Conservation (phyloP, 805 yeast species). For the Vanderwaltozyma yarrowii region DNA sequence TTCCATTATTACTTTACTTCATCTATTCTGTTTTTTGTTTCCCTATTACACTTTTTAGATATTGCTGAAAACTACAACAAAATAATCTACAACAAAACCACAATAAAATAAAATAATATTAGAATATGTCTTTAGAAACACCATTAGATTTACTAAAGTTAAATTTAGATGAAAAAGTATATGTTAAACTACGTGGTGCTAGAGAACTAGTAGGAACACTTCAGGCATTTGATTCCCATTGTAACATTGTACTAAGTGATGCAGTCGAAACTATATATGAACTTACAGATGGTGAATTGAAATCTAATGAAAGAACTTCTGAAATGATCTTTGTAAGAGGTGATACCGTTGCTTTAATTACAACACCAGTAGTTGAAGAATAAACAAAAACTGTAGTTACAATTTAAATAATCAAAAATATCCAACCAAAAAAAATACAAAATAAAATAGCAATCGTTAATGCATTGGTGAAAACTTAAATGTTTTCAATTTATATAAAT, state of each 20-base stretch:
- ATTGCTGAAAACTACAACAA: too few species aligned
- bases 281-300: constrained; percentile 38
- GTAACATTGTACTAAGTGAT: constrained; percentile 90
- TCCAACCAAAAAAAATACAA: background rate
- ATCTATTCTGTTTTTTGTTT: too few species aligned
- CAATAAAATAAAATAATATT: too few species aligned
- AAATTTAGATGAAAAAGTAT: constrained; percentile 76
- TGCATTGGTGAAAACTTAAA: too few species aligned
- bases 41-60: too few species aligned
- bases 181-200: constrained; percentile 87
- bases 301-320: constrained; percentile 44
- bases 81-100: too few species aligned
- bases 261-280: constrained; percentile 75
- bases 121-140: constrained; percentile 35
- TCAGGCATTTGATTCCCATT: constrained; percentile 93
- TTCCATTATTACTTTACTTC: too few species aligned
- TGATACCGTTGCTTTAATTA: constrained; percentile 85
- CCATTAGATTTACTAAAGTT: constrained; percentile 87
- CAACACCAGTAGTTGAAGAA: constrained; percentile 33
- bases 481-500: too few species aligned
- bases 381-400: too few species aligned
- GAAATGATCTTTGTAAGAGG: constrained; percentile 96
- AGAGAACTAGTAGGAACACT: constrained; percentile 84
- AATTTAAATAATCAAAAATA: background rate
- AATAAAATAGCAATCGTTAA: too few species aligned